phyloP scores from a whole-genome alignment of 768 basidiomycete genomes.

The Kwoniella europaea region DNA sequence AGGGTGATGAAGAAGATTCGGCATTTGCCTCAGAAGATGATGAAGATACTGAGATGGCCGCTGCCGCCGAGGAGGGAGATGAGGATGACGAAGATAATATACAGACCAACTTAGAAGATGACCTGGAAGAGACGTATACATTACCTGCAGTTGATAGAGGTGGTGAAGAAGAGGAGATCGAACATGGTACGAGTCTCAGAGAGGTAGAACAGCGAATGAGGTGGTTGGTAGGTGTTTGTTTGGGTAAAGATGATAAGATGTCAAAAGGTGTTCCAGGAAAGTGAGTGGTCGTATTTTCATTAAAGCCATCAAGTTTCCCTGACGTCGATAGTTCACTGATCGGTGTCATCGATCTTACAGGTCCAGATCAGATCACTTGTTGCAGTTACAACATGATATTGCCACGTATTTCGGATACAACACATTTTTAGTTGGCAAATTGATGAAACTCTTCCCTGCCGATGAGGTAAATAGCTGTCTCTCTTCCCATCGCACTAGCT shows the following conservation, averaged over 20 bases:
- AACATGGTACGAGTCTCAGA: slow-evolving; percentile 54
- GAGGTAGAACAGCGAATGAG: slow-evolving; percentile 58
- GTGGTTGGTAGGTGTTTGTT: slow-evolving; percentile 57
- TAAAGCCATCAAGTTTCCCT: not conserved
- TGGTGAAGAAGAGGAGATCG: slow-evolving; percentile 52
- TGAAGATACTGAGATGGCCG: slow-evolving; percentile 49
- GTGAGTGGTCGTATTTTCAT: slow-evolving; percentile 35
- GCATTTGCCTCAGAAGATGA: slow-evolving; percentile 53
- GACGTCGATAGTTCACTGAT: slow-evolving; percentile 15
- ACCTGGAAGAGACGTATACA: slow-evolving; percentile 51
- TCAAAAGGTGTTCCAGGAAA: slow-evolving; percentile 57
- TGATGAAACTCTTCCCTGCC: slow-evolving; percentile 90
- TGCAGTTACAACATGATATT: slow-evolving; percentile 86
- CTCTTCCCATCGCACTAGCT: slow-evolving; percentile 5
- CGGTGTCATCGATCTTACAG: slow-evolving; percentile 59
- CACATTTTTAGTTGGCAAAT: slow-evolving; percentile 88
- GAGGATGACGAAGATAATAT: slow-evolving; percentile 50
- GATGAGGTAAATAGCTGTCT: slow-evolving; percentile 69
- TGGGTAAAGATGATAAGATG: slow-evolving; percentile 50
- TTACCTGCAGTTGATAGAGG: slow-evolving; percentile 55
- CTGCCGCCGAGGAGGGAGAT: slow-evolving; percentile 36
- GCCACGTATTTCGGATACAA: slow-evolving; percentile 98
- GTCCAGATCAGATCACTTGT: slow-evolving; percentile 84
- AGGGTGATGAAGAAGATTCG: slow-evolving; percentile 44
- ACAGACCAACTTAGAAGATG: slow-evolving; percentile 55